Conservation (phyloP, 257 asterid genomes). For the Petunia secreta region DNA sequence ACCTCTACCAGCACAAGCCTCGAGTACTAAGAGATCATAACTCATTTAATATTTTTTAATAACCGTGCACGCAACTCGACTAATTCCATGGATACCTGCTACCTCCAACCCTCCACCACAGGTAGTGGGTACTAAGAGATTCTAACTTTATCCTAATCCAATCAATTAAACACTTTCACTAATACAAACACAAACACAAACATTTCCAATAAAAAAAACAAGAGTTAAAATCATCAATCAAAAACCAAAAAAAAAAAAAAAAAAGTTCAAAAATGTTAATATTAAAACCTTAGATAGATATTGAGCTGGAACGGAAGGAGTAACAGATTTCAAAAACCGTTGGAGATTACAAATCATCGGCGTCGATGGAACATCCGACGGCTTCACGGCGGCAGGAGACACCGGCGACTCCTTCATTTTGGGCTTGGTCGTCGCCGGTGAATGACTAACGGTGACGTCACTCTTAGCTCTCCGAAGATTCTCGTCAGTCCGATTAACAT, state of each 20-base stretch:
- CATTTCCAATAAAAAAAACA: not conserved
- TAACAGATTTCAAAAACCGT: constrained; percentile 72
- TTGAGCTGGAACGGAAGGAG: constrained; percentile 80
- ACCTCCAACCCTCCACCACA: too few species aligned
- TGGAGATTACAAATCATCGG: constrained; percentile 65
- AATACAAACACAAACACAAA: not conserved
- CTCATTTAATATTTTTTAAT: too few species aligned
- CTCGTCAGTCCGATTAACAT: constrained; percentile 33
- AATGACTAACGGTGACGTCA: constrained; percentile 52
- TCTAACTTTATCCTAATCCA: not conserved
- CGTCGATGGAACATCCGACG: constrained; percentile 34
- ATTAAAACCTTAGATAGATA: constrained; percentile 67
- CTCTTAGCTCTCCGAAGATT: constrained; percentile 67
- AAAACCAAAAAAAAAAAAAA: constrained; percentile 29
- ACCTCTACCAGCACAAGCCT: too few species aligned
- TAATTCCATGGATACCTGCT: too few species aligned
- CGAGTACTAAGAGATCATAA: too few species aligned
- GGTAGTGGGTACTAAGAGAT: too few species aligned
- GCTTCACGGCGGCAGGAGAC: constrained; percentile 34
- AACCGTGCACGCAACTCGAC: too few species aligned
- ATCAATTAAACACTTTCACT: not conserved
- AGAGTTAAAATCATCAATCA: not conserved
- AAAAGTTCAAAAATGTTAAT: constrained; percentile 23
- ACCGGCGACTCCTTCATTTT: constrained; percentile 34
- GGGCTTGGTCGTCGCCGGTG: constrained; percentile 35